Conservation (phyloP, 768 basidiomycete species). For the Pleurotus eryngii region DNA sequence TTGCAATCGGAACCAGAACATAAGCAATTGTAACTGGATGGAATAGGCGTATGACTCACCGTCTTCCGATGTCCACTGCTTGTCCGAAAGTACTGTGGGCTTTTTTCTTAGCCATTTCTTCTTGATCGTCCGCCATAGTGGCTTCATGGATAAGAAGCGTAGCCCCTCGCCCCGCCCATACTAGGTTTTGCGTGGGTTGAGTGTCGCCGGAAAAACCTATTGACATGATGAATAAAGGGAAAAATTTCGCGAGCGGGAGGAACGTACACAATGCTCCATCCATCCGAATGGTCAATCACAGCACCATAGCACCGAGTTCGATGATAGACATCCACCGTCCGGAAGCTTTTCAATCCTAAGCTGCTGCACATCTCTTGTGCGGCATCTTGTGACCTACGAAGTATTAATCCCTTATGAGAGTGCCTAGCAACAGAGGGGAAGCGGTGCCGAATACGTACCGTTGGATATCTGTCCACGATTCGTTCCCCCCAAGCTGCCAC, state of each 20-base stretch:
- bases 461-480: constrained; percentile 42
- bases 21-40: neutral
- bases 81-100: constrained; percentile 90
- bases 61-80: constrained; percentile 73
- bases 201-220: constrained; percentile 92
- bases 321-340: constrained; percentile 73
- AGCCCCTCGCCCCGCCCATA: constrained; percentile 57
- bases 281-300: constrained; percentile 63
- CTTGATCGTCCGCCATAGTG: constrained; percentile 84
- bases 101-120: constrained; percentile 67
- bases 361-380: constrained; percentile 41
- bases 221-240: neutral
- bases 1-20: constrained; percentile 22
- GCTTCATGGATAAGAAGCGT: constrained; percentile 94
- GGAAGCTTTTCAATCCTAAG: constrained; percentile 58
- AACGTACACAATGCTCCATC: constrained; percentile 76
- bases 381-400: constrained; percentile 39
- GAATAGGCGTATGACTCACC: constrained; percentile 41
- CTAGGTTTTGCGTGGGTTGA: constrained; percentile 65
- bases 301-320: constrained; percentile 70
- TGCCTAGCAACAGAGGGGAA: neutral
- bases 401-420: neutral
- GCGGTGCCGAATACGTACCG: constrained; percentile 22
- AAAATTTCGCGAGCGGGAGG: constrained; percentile 38
- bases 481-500: constrained; percentile 42